Evolutionary conservation across 176 grass and related monocot species (phyloP), one percentile per base, ranked within the genome.

Genomic region (Tillandsia fasciculata): DNA sequence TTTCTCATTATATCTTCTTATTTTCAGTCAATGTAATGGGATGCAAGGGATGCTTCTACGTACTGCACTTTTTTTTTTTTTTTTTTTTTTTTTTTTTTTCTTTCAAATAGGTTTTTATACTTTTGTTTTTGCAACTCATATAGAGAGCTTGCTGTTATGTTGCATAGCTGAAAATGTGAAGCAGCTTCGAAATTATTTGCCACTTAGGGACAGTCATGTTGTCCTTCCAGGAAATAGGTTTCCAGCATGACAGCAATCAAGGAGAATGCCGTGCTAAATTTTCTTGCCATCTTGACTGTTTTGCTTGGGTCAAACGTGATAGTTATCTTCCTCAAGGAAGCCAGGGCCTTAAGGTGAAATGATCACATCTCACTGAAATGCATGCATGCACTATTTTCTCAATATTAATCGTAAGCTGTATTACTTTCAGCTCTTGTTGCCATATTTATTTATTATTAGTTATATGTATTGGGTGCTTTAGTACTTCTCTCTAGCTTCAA

Each of bases 251-350:
- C 65, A 87, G 53, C 80, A 86, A 81, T 71, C 93, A 90, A 78
- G 93, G 93, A 24, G 93, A 97, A 76, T 97, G 93, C 28, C 82
- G 93, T 79, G 86, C 93, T 56, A 97, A 92, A 85, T 97, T 97
- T 83, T 97, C 86, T 77, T 97, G 93, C 75, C 93, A 97, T 82
- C 84, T 97, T 67, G 93, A 97, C 65, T 97, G 93, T 82, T 92
- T 97, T 92, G 84, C 93, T 61, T 97, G 93, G 93, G 93, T 97
- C 68, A 97, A 97, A 88, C 84, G 93, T 74, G 93, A 97, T 47
- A 97, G 93, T 92, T 97, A 97, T 70, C 93, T 97, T 85, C 93
- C 93, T 79, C 93, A 97, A 83, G 89, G 93, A 82, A 97, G 93
- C 80, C 89, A 97, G 0, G 93, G 93, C 72, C 84, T 97, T 68